Base-by-base conservation (phyloP, 305 asterid species). In the Vinca major region DNA sequence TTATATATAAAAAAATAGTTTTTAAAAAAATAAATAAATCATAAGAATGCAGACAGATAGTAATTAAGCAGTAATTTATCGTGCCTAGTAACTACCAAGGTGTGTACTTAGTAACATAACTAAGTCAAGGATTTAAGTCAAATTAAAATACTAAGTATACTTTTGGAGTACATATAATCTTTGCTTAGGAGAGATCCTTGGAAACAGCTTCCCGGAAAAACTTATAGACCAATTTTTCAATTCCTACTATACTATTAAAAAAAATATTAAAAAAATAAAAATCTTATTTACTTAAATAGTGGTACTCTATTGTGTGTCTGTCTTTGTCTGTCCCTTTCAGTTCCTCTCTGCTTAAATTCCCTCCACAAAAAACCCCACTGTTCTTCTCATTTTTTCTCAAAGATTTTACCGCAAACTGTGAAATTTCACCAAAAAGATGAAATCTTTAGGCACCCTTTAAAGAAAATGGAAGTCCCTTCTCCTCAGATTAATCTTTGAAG, bases 321-420 rank as follows among this genome's bases (percentile, higher is more conserved):
- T 79, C 83, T 74, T 72, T 74, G 66, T 82, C 79, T 78, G 80
- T 71, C 85, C 77, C 91, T 75, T 75, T 80, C 77, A 76, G 45
- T 73, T 36, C 41, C 63, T 40, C 77, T 8, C 17, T 68, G 77
- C 78, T 60, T 77, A 78, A 77, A 83, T 62, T 52, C 52, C 74
- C 44, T 77, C 73, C 74, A 53, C 69, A 47, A 9, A 51, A n/a
- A 62, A 63, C 62, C 50, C 47, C 56, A 53, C 19, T 13, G 61
- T 41, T 7, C 17, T 5, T 16, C 4, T 48, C 43, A 10, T 11
- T 11, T 48, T 48, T 48, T 12, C 3, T 48, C 69, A 62, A 40
- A 45, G 19, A 4, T 41, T 4, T 51, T 63, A 11, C 4, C 0
- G 49, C 9, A 8, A 40, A 40, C 69, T 50, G 20, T 19, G 62